These are phyloP conservation scores for Gossypium aridum DNA, from an alignment of 441 rosid genomes.

Conservation along the genomic window DNA sequence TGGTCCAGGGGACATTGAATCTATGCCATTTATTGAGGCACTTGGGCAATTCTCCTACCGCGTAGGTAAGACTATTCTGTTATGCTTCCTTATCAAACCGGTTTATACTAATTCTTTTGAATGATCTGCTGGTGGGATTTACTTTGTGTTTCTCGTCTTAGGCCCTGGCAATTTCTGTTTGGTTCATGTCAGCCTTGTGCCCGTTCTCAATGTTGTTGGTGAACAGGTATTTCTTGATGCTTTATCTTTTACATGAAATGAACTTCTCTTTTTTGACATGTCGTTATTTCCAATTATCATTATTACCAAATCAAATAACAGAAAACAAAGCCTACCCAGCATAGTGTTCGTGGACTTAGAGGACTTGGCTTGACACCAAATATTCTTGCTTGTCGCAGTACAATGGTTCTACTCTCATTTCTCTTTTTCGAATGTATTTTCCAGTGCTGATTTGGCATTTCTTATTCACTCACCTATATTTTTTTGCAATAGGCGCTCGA, in stretches of 20 bases:
- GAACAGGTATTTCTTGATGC: slow-evolving; percentile 53
- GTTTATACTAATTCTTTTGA: background rate
- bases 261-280: background rate
- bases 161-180: slow-evolving; percentile 81
- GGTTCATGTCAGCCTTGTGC: slow-evolving; percentile 91
- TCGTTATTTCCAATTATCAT: background rate
- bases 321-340: slow-evolving; percentile 96
- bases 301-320: slow-evolving; percentile 24
- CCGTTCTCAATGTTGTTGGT: slow-evolving; percentile 83
- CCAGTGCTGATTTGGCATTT: slow-evolving; percentile 6
- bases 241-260: background rate
- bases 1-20: slow-evolving; percentile 76
- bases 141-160: slow-evolving; percentile 16
- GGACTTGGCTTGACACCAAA: slow-evolving; percentile 81
- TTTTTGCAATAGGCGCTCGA: slow-evolving; percentile 49
- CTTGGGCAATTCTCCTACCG: slow-evolving; percentile 81
- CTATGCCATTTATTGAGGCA: slow-evolving; percentile 92
- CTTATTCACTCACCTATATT: background rate
- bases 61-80: slow-evolving; percentile 45
- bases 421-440: background rate
- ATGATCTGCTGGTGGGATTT: background rate
- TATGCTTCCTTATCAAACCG: background rate
- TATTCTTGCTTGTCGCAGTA: slow-evolving; percentile 87
- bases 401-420: slow-evolving; percentile 35
- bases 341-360: slow-evolving; percentile 77